These are phyloP conservation scores for Lecanosticta acicola DNA, from an alignment of 2,329 filamentous ascomycete species.

Conservation along the genomic window DNA sequence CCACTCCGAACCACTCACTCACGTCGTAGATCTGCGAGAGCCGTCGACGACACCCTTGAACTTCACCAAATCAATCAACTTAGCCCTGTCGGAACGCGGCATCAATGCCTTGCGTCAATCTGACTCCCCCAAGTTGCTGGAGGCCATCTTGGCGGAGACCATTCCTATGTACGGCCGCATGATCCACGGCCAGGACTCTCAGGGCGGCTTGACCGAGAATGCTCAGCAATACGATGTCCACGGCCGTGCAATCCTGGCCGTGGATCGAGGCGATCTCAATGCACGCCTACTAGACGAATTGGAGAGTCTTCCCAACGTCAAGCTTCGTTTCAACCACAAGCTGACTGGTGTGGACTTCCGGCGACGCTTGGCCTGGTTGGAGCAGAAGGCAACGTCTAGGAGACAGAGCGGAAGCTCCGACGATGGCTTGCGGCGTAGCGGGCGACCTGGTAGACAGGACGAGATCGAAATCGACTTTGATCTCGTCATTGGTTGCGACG, in stretches of 20 bases:
- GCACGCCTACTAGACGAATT: constrained; percentile 76
- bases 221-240: constrained; percentile 88
- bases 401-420: constrained; percentile 13
- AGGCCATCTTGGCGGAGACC: constrained; percentile 68
- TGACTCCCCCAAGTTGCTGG: constrained; percentile 60
- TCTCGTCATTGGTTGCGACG: constrained; percentile 88
- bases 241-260: constrained; percentile 75
- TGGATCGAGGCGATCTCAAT: constrained; percentile 80
- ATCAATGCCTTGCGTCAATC: constrained; percentile 79
- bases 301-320: constrained; percentile 80
- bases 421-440: constrained; percentile 17
- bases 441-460: constrained; percentile 21
- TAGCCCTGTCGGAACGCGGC: constrained; percentile 88
- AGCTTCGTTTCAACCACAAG: constrained; percentile 88
- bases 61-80: constrained; percentile 97
- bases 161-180: constrained; percentile 95
- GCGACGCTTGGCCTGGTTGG: constrained; percentile 79
- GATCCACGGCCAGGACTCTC: constrained; percentile 70
- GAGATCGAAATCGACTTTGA: constrained; percentile 87
- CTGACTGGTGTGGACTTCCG: constrained; percentile 83
- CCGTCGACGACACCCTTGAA: constrained; percentile 78
- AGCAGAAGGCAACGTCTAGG: constrained; percentile 38
- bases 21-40: constrained; percentile 70
- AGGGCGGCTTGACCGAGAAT: constrained; percentile 65
- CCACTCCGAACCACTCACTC: background rate